Evolutionary conservation across 805 yeast genomes (phyloP), one percentile per base, ranked within the genome.

Genomic region (Wickerhamomyces hampshirensis): DNA sequence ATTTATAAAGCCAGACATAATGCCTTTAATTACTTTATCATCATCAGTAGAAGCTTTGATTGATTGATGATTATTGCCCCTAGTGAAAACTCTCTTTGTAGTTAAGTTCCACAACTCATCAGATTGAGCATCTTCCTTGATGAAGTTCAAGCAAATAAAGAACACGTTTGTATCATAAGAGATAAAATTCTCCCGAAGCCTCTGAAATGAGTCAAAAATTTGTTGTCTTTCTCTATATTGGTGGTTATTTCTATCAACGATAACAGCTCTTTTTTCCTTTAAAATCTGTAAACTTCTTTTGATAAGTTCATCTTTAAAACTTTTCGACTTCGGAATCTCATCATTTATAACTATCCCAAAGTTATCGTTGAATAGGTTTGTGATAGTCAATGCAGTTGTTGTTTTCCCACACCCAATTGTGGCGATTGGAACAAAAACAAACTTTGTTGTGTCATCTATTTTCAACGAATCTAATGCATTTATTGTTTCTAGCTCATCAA

Each of bases 391-490:
- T 5, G 84, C 75, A 0, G 84, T 73, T 0, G 97, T 87, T 0
- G 97, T 88, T 55, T 93, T 93, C 6, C 98, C 98, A 59, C 96
- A 86, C 0, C 98, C 98, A 35, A 91, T 74, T 0, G 95, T 87
- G 0, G 97, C 88, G 4, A 89, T 76, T 1, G 98, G 91, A 1
- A 87, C 73, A 3, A 93, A 51, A 0, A 85, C 71, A 53, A 75
- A 82, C 46, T 79, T 80, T 4, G 68, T 63, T 2, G 58, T 38
- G 31, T 56, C 59, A 26, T 62, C 64, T 5, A 60, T 56, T 18
- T 60, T 65, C 27, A 56, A 45, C 26, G 48, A 50, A 33, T 65
- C 61, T 1, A 62, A 46, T 0, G 62, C 47, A 36, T 68, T 72
- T 19, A 74, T 42, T 16, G 57, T 46, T 34, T 65, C 69, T 18